Conservation (phyloP, 2,329 filamentous ascomycete genomes). For the Trichoderma oligosporum region DNA sequence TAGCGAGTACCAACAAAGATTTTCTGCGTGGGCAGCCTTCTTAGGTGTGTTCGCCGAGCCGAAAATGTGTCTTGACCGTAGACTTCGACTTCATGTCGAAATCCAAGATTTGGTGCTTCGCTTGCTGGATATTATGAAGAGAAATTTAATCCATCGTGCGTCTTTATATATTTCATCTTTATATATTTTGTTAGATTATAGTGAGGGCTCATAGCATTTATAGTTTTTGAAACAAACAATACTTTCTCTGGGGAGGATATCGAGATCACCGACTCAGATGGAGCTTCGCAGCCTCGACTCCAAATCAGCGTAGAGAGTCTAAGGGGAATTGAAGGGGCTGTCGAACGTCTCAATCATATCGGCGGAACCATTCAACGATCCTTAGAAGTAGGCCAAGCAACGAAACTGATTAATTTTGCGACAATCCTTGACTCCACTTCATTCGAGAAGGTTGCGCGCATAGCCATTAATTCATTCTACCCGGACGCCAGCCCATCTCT, state of each 20-base stretch:
- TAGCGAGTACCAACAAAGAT: conserved; percentile 15
- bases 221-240: background rate
- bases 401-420: background rate
- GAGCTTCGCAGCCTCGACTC: background rate
- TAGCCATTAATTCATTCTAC: conserved; percentile 6
- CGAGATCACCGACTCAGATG: background rate
- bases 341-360: conserved; percentile 14
- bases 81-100: background rate
- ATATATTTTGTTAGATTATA: background rate
- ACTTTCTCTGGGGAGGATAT: background rate
- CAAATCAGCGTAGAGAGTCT: conserved; percentile 7
- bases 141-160: conserved; percentile 13
- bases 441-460: background rate
- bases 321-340: background rate
- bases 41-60: conserved; percentile 13
- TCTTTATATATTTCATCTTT: background rate
- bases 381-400: background rate
- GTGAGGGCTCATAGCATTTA: background rate
- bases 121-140: conserved; percentile 11
- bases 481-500: background rate
- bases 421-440: background rate
- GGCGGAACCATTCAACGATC: conserved; percentile 7
- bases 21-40: conserved; percentile 17
- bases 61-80: conserved; percentile 17
- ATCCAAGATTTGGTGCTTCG: conserved; percentile 15